These are phyloP conservation scores for Cryptococcus wingfieldii DNA, from an alignment of 1,284 basidiomycete genomes.

Conservation along the genomic window DNA sequence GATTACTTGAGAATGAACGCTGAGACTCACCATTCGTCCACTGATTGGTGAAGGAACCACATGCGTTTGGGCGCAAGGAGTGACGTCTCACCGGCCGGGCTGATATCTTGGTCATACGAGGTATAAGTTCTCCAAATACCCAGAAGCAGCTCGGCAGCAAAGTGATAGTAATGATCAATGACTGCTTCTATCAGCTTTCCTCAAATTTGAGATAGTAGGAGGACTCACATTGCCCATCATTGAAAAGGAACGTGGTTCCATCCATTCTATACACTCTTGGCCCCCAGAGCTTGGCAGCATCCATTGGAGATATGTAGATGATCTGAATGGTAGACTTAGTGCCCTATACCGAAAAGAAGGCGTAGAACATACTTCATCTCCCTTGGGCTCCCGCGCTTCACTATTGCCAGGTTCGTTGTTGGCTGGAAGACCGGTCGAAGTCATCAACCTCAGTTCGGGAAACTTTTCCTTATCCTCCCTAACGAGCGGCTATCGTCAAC, in stretches of 20 bases:
- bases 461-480: conserved; percentile 48
- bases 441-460: conserved; percentile 64
- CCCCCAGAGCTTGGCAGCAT: conserved; percentile 64
- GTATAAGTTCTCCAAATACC: conserved; percentile 69
- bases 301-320: conserved; percentile 55
- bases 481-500: not conserved
- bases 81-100: conserved; percentile 30
- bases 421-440: conserved; percentile 62
- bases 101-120: conserved; percentile 39
- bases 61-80: conserved; percentile 39
- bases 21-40: conserved; percentile 37
- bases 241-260: conserved; percentile 59
- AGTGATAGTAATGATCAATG: conserved; percentile 75
- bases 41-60: conserved; percentile 45
- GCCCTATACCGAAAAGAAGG: not conserved
- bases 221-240: conserved; percentile 48
- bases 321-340: conserved; percentile 18
- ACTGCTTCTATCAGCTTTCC: conserved; percentile 46
- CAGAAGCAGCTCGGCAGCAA: conserved; percentile 69
- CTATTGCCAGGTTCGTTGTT: conserved; percentile 61
- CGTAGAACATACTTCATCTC: conserved; percentile 55
- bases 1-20: not conserved
- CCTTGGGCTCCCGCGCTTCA: conserved; percentile 61
- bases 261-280: conserved; percentile 61
- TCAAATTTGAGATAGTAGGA: not conserved